Percentiles rank a stretch among this genome's conserved stretches.
Evolutionary conservation across 2,329 filamentous ascomycete genomes (phyloP).

Genomic region (Pochonia chlamydosporia): DNA sequence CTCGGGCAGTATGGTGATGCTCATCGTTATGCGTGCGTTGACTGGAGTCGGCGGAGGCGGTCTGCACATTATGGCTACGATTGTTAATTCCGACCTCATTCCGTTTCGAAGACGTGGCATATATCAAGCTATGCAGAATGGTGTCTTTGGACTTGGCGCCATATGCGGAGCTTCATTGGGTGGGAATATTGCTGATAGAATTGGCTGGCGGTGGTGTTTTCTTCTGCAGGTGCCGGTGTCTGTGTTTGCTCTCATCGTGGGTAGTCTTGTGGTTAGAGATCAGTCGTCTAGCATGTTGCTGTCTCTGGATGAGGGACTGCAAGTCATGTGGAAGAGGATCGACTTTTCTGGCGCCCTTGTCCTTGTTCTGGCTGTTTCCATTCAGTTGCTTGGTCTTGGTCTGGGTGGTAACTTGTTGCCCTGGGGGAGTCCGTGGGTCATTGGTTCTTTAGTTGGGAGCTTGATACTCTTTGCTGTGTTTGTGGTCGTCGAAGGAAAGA

Average conservation of each 20-base stretch:
- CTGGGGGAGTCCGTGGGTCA: conserved; percentile 44
- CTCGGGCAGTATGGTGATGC: conserved; percentile 48
- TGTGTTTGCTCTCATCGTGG: conserved; percentile 45
- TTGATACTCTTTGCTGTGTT: conserved; percentile 37
- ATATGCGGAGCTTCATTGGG: conserved; percentile 60
- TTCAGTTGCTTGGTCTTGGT: conserved; percentile 50
- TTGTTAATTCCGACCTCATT: conserved; percentile 61
- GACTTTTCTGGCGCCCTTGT: conserved; percentile 53
- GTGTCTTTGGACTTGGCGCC: conserved; percentile 55
- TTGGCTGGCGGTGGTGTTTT: conserved; percentile 67
- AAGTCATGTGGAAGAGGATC: conserved; percentile 45
- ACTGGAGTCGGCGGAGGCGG: conserved; percentile 67
- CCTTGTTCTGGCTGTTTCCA: conserved; percentile 51
- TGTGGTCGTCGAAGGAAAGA: conserved; percentile 41
- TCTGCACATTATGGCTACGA: conserved; percentile 56
- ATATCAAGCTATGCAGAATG: conserved; percentile 58
- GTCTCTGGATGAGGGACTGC: conserved; percentile 21
- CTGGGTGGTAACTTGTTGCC: conserved; percentile 50
- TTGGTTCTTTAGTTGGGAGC: conserved; percentile 38
- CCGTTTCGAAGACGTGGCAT: conserved; percentile 49
- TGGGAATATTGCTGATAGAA: conserved; percentile 55
- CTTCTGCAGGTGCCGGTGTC: conserved; percentile 57
- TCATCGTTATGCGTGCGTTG: conserved; percentile 61
- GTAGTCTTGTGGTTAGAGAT: conserved; percentile 46
- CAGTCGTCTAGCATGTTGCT: conserved; percentile 23